Evolutionary conservation across 306 rosid genomes (phyloP), one percentile per base, ranked within the genome.

Genomic region (Fragaria iinumae): DNA sequence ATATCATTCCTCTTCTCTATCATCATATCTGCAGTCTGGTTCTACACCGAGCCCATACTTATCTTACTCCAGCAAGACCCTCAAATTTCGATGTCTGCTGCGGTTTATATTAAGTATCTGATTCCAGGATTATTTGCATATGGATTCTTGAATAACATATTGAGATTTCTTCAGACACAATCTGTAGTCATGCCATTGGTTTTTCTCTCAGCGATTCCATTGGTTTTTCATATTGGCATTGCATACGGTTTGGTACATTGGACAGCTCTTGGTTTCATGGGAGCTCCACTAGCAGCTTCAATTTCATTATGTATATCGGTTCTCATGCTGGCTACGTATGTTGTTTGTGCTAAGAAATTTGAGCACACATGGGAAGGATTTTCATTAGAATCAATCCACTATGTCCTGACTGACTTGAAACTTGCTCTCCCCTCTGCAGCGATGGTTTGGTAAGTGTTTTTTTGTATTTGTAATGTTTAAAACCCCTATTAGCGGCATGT

Each of bases 381-480:
- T 83, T 90, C 97, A 13, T 25, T 55, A 14, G 80, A 88, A 11
- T 84, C 93, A 25, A 80, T 89, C 53, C 12, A 66, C 77, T 86
- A 80, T 11, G 50, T 94, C 29, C 11, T 87, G 4, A 56, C 84
- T 18, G 82, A 80, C 76, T 74, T 94, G 60, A 94, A 84, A 87
- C 88, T 94, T 23, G 89, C 98, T 53, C 67, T 94, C 50, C 90
- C 98, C 41, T 94, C 97, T 27, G 93, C 91, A 1, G 91, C 89
- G 39, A 94, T 90, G 98, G 85, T 90, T 17, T 90, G 98, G 97
- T 91, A 74, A 86, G 91, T 75, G 6, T 70, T 0, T 0, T 52
- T 73, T 55, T 56, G 69, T 47, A 34, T 59, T 66, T 76, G 1
- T 10, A 5, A 14, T 32, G 23, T 64, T 34, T 62, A 5, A 62